Percentiles rank a stretch among this genome's conserved stretches.
Evolutionary conservation across 192 early-diverging fungal genomes (phyloP).

Genomic region (Coemansia sp.): DNA sequence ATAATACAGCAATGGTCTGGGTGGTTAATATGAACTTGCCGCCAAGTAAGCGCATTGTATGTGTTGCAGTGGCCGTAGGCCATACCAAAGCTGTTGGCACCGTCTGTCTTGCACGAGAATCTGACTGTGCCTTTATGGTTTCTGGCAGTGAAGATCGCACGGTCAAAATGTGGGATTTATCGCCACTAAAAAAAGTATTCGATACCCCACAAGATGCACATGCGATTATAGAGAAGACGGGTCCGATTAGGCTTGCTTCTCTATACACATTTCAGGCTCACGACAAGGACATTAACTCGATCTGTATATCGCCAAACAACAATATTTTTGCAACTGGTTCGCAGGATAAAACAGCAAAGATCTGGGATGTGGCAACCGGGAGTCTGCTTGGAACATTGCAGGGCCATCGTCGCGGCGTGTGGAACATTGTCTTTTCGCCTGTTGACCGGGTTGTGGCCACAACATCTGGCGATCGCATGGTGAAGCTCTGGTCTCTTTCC

Average conservation of each 20-base stretch:
- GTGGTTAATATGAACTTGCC: slow-evolving; percentile 62
- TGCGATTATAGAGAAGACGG: slow-evolving; percentile 12
- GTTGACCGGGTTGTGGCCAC: slow-evolving; percentile 93
- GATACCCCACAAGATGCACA: slow-evolving; percentile 20
- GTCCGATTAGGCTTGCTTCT: slow-evolving; percentile 48
- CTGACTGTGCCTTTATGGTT: slow-evolving; percentile 63
- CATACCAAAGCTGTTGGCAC: slow-evolving; percentile 94
- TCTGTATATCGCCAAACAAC: slow-evolving; percentile 89
- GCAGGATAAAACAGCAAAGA: slow-evolving; percentile 92
- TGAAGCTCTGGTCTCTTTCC: slow-evolving; percentile 91
- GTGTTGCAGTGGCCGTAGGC: slow-evolving; percentile 75
- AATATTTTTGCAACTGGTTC: slow-evolving; percentile 90
- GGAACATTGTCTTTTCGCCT: slow-evolving; percentile 92
- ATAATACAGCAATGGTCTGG: slow-evolving; percentile 87
- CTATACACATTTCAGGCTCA: slow-evolving; percentile 92
- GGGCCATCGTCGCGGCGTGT: slow-evolving; percentile 95
- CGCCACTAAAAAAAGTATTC: slow-evolving; percentile 44
- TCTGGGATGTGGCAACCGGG: slow-evolving; percentile 87
- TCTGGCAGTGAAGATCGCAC: slow-evolving; percentile 94
- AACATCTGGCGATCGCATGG: slow-evolving; percentile 88
- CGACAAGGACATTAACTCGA: slow-evolving; percentile 95
- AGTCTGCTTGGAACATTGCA: slow-evolving; percentile 74
- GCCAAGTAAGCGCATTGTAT: slow-evolving; percentile 59
- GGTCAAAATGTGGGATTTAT: slow-evolving; percentile 89
- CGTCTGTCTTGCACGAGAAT: slow-evolving; percentile 73